phyloP scores from a whole-genome alignment of 140 eudicot species.

The Stevia rebaudiana region DNA sequence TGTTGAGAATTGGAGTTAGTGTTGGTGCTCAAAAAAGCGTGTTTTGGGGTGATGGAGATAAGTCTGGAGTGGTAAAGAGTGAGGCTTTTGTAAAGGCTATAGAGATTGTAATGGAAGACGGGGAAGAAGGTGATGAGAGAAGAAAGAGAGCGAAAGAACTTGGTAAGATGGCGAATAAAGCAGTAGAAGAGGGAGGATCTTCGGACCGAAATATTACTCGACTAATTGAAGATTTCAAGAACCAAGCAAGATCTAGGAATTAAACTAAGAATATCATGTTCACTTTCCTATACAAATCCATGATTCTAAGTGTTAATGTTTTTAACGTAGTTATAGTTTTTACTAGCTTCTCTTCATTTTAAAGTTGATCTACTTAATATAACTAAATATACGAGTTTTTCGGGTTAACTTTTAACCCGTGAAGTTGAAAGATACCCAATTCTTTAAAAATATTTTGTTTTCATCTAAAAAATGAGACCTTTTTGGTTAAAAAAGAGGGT shows the following conservation, averaged over 20 bases:
- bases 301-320: too few species aligned
- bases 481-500: too few species aligned
- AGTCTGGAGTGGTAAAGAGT: slow-evolving; percentile 32
- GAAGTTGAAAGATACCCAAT: too few species aligned
- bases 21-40: slow-evolving; percentile 36
- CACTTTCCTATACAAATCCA: neutral
- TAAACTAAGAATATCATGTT: neutral
- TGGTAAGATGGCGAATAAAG: slow-evolving; percentile 24
- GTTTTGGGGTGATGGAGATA: slow-evolving; percentile 33
- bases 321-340: too few species aligned
- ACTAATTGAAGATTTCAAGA: slow-evolving; percentile 30
- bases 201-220: slow-evolving; percentile 31
- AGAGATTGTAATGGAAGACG: slow-evolving; percentile 33
- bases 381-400: too few species aligned
- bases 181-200: slow-evolving; percentile 43
- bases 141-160: slow-evolving; percentile 31
- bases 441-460: too few species aligned
- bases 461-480: too few species aligned
- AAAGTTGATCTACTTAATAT: too few species aligned
- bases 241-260: neutral
- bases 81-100: slow-evolving; percentile 30
- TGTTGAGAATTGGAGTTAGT: slow-evolving; percentile 33
- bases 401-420: too few species aligned
- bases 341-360: too few species aligned
- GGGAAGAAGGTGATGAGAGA: slow-evolving; percentile 31